Evolutionary conservation across 2,329 filamentous ascomycete genomes (phyloP).

Genomic region (Monosporascus sp.): DNA sequence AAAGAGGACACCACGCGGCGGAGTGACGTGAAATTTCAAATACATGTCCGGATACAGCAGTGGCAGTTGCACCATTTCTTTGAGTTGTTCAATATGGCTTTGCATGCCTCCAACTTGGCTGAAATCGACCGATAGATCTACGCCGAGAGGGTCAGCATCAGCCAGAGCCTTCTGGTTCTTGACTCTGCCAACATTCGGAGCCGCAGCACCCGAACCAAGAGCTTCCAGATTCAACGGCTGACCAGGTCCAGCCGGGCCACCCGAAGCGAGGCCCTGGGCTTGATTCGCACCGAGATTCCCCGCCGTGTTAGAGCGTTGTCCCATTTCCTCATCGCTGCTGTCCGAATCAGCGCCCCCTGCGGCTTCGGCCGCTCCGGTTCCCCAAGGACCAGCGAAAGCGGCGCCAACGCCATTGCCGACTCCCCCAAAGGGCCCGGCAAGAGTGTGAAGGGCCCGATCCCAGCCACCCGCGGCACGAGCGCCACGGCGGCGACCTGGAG

Average conservation of each 20-base stretch:
- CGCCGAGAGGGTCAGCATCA: conserved; percentile 89
- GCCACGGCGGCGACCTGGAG: conserved; percentile 62
- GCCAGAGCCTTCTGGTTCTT: conserved; percentile 89
- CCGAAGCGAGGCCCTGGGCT: conserved; percentile 41
- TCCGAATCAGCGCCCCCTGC: conserved; percentile 84
- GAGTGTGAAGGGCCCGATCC: conserved; percentile 83
- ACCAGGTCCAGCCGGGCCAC: conserved; percentile 37
- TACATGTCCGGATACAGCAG: conserved; percentile 95
- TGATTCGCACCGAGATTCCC: conserved; percentile 61
- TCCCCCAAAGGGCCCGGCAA: conserved; percentile 88
- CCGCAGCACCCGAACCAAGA: conserved; percentile 39
- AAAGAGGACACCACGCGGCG: conserved; percentile 90
- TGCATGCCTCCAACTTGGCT: conserved; percentile 89
- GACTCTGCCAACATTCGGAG: conserved; percentile 81
- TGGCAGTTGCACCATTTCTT: conserved; percentile 96
- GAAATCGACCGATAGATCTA: conserved; percentile 89
- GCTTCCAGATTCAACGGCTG: conserved; percentile 33
- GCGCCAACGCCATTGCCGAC: conserved; percentile 63
- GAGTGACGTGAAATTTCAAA: conserved; percentile 83
- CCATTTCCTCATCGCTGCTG: conserved; percentile 89
- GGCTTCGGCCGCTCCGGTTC: conserved; percentile 50
- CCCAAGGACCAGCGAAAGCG: conserved; percentile 69
- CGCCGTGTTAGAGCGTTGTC: conserved; percentile 51
- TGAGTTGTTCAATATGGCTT: conserved; percentile 91
- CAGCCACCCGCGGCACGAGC: conserved; percentile 54